phyloP scores from a whole-genome alignment of 768 basidiomycete genomes.

The Mycena vulgaris region DNA sequence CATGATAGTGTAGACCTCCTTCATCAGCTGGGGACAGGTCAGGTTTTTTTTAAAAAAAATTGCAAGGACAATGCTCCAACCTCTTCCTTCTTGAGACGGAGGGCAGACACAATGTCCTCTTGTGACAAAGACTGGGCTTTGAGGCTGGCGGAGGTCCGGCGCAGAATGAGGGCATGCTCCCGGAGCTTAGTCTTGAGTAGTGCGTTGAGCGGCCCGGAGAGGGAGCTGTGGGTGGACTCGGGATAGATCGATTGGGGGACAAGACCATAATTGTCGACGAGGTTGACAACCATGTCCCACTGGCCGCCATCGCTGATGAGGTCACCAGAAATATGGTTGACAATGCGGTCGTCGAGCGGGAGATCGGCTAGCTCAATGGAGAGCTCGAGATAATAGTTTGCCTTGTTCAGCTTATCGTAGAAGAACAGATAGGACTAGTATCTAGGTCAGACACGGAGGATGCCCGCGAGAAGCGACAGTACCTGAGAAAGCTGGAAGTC shows the following conservation, averaged over 20 bases:
- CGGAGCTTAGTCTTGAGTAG: slow-evolving; percentile 93
- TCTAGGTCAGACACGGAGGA: not conserved
- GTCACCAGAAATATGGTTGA: slow-evolving; percentile 80
- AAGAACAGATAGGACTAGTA: slow-evolving; percentile 90
- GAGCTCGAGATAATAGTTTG: slow-evolving; percentile 93
- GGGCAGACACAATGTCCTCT: slow-evolving; percentile 63
- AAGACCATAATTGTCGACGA: slow-evolving; percentile 78
- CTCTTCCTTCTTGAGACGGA: slow-evolving; percentile 87
- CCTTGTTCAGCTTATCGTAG: slow-evolving; percentile 96
- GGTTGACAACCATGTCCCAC: slow-evolving; percentile 89
- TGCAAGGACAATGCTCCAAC: not conserved
- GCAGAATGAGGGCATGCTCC: slow-evolving; percentile 90
- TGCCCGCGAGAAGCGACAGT: not conserved
- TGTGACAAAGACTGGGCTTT: slow-evolving; percentile 62
- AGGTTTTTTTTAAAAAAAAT: not conserved
- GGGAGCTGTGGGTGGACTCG: slow-evolving; percentile 87
- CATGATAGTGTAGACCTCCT: slow-evolving; percentile 88
- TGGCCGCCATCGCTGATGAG: slow-evolving; percentile 95
- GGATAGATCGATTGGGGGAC: slow-evolving; percentile 76
- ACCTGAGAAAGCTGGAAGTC: slow-evolving; percentile 96
- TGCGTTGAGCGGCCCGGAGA: slow-evolving; percentile 78
- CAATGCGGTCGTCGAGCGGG: slow-evolving; percentile 87
- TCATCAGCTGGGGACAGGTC: slow-evolving; percentile 65
- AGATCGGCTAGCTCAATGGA: slow-evolving; percentile 86
- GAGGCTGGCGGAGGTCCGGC: slow-evolving; percentile 71